phyloP scores from a whole-genome alignment of 2,329 filamentous ascomycete species.

The Lasiodiplodia hormozganensis region DNA sequence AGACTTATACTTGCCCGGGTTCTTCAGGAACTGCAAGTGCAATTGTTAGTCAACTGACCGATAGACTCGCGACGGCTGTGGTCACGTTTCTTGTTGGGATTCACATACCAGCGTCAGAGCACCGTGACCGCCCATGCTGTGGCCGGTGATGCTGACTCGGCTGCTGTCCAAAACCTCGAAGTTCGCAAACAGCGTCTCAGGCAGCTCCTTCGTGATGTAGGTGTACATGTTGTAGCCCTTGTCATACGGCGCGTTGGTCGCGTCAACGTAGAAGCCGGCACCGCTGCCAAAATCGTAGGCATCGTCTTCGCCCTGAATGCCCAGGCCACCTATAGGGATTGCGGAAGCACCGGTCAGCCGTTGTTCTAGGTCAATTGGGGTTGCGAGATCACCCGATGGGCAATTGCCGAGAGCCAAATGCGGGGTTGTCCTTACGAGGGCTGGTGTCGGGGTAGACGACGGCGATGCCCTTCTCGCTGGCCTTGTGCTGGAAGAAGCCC shows the following conservation, averaged over 20 bases:
- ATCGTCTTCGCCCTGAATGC: slow-evolving; percentile 84
- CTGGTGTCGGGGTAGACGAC: slow-evolving; percentile 95
- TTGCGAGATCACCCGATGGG: slow-evolving; percentile 6
- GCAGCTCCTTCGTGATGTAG: slow-evolving; percentile 91
- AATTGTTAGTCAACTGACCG: slow-evolving; percentile 8
- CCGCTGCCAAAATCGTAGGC: slow-evolving; percentile 89
- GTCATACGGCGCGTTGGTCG: slow-evolving; percentile 75
- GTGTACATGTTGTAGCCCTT: slow-evolving; percentile 91
- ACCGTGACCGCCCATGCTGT: slow-evolving; percentile 97
- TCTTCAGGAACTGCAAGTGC: slow-evolving; percentile 73
- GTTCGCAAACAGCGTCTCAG: slow-evolving; percentile 72
- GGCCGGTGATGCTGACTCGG: slow-evolving; percentile 84
- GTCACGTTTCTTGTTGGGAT: not conserved
- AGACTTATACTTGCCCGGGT: slow-evolving; percentile 87
- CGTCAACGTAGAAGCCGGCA: slow-evolving; percentile 94
- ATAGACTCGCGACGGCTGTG: not conserved
- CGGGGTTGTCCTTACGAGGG: slow-evolving; percentile 65
- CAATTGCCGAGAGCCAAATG: slow-evolving; percentile 2
- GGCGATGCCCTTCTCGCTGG: slow-evolving; percentile 83
- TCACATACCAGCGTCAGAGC: slow-evolving; percentile 75
- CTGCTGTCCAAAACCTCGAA: slow-evolving; percentile 74
- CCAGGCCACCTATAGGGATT: slow-evolving; percentile 67
- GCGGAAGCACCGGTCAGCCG: slow-evolving; percentile 31
- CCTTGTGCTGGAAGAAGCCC: slow-evolving; percentile 89
- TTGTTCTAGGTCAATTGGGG: not conserved